Base-by-base conservation (phyloP, 345 rosid species). In the Eucalyptus regnans region DNA sequence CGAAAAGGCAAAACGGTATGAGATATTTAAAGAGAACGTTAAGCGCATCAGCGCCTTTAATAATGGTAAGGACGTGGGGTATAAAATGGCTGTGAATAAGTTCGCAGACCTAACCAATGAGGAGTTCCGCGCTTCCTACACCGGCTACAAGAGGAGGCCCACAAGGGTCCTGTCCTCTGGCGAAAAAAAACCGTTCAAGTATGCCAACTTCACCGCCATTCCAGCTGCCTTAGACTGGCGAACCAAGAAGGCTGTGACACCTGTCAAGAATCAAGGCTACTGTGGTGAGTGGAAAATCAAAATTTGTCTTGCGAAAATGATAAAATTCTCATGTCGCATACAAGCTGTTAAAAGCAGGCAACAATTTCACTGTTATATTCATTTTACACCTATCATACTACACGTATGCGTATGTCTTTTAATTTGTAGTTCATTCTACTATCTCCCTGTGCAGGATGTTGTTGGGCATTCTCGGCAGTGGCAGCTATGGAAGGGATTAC, bases 191-290 rank as follows among this genome's bases (percentile, higher is more conserved):
- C 71, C 86, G 46, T 84, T 88, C 33, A 85, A n/a, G 33, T 81
- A 90, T 87, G 88, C n/a, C 50, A 91, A 92, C 87, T 23, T 68
- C 9, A 89, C 89, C 16, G 90, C 86, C n/a, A 89, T 87, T 12
- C 92, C 93, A 14, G 8, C 89, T 18, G 3, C 86, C 46, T 44
- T 91, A 89, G 94, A 94, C 58, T 94, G 95, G 94, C 91, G 93
- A 87, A 83, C 31, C 58, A 76, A 50, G 20, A 94, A 91, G 6
- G 92, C 90, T 8, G 95, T 93, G 6, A 92, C 94, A 23, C 87
- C 92, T 29, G 90, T 93, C 71, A 94, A 94, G 88, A 89, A 93
- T 89, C 94, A 93, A 90, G 93, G 92, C 48, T 4, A 14, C 4
- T 90, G 94, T 50, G 94, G 95, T 94, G 90, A 89, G 90, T 87